These are phyloP conservation scores for Penicillium hordei DNA, from an alignment of 2,329 filamentous ascomycete genomes.

Conservation along the genomic window DNA sequence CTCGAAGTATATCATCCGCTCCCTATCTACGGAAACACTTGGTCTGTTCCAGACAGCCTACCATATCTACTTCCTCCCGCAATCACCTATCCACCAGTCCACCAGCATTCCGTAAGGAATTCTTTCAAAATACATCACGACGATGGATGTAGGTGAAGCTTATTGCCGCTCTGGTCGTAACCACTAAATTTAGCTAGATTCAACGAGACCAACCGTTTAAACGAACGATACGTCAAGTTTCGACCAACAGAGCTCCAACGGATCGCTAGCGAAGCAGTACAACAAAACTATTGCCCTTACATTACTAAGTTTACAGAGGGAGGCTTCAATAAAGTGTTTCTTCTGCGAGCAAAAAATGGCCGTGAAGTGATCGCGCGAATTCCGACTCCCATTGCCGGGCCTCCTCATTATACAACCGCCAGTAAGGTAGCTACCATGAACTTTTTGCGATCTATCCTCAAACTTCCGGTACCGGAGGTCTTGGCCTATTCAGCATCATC, in stretches of 20 bases:
- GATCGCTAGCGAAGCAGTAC: slow-evolving; percentile 22
- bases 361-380: slow-evolving; percentile 30
- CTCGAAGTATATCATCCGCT: no score
- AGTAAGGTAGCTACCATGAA: slow-evolving; percentile 30
- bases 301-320: slow-evolving; percentile 26
- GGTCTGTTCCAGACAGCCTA: no score
- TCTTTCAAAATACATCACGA: neutral
- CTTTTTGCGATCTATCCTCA: slow-evolving; percentile 29
- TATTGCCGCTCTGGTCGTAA: neutral
- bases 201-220: slow-evolving; percentile 21
- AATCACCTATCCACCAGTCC: no score
- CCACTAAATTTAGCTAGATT: slow-evolving; percentile 15
- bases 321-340: slow-evolving; percentile 34
- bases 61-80: no score
- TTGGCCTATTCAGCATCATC: slow-evolving; percentile 36
- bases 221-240: slow-evolving; percentile 26
- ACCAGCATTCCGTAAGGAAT: no score
- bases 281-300: slow-evolving; percentile 21
- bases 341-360: slow-evolving; percentile 25
- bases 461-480: slow-evolving; percentile 40
- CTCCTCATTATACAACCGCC: slow-evolving; percentile 27
- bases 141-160: neutral
- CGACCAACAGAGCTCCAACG: slow-evolving; percentile 23
- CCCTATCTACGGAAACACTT: no score
- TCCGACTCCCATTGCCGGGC: slow-evolving; percentile 30